Conservation (phyloP, 257 asterid species). For the Solanum medicagineum region DNA sequence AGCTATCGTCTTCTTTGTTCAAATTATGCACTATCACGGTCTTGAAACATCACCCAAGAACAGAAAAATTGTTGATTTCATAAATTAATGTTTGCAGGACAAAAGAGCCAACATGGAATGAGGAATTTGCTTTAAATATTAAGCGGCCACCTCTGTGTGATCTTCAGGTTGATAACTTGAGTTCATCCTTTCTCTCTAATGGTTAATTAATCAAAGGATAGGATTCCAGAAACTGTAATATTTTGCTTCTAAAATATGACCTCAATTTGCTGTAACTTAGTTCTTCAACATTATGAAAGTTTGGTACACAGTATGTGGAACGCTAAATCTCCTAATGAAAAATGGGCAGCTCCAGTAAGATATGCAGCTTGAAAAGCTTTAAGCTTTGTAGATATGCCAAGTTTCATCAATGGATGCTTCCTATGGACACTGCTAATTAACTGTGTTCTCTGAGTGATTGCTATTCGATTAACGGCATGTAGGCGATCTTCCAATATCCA, state of each 20-base stretch:
- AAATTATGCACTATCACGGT: not conserved
- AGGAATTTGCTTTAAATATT: conserved; percentile 81
- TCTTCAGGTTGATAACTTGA: conserved; percentile 62
- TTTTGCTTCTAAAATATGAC: not conserved
- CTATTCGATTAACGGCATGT: not conserved
- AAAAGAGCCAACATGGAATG: conserved; percentile 93
- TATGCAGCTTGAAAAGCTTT: not conserved
- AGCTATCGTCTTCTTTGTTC: not conserved
- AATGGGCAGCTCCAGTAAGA: not conserved
- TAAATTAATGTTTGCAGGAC: conserved; percentile 49
- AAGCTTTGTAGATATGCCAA: not conserved
- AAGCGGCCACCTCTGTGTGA: conserved; percentile 54
- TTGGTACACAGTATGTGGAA: not conserved
- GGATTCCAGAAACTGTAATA: not conserved
- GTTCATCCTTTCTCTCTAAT: not conserved
- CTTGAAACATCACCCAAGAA: not conserved
- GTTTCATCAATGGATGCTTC: not conserved
- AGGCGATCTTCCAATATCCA: not conserved
- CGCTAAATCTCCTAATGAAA: not conserved
- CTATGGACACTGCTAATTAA: not conserved
- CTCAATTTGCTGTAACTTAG: not conserved
- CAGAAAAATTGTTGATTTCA: not conserved
- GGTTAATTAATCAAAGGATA: not conserved
- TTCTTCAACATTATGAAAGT: not conserved
- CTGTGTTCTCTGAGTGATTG: not conserved